These are phyloP conservation scores for Cyphellophora attinorum DNA, from an alignment of 2,329 filamentous ascomycete species.

Conservation along the genomic window DNA sequence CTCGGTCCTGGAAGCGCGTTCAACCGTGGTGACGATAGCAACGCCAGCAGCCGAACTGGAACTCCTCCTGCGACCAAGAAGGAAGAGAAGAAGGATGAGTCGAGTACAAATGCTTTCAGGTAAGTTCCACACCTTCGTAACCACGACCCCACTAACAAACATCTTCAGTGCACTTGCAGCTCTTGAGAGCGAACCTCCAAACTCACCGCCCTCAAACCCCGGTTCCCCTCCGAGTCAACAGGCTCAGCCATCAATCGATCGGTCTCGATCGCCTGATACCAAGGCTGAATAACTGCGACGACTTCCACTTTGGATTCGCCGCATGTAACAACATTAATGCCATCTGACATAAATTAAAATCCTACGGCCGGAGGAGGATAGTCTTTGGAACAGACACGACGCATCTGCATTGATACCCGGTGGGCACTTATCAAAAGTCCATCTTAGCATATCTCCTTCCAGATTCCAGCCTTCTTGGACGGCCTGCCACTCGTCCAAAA, in stretches of 20 bases:
- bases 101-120: conserved; percentile 87
- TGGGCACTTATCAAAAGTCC: conserved; percentile 4
- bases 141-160: conserved; percentile 8
- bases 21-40: conserved; percentile 72
- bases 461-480: background rate
- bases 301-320: conserved; percentile 6
- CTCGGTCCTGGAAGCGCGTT: conserved; percentile 66
- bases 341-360: conserved; percentile 12
- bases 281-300: conserved; percentile 9
- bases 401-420: conserved; percentile 20
- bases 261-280: conserved; percentile 34
- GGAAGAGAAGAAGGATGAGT: conserved; percentile 49
- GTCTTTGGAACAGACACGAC: conserved; percentile 2
- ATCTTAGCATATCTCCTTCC: background rate
- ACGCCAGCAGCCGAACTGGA: conserved; percentile 76
- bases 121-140: conserved; percentile 40
- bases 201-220: conserved; percentile 39
- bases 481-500: no score
- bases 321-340: conserved; percentile 19
- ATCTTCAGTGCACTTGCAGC: conserved; percentile 34
- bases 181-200: conserved; percentile 36
- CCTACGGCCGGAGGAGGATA: conserved; percentile 17
- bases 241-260: conserved; percentile 34
- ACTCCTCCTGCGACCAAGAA: conserved; percentile 65
- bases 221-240: conserved; percentile 38